Evolutionary conservation across 495 filamentous ascomycete genomes (phyloP).

Genomic region (Hypoxylon intermedium): DNA sequence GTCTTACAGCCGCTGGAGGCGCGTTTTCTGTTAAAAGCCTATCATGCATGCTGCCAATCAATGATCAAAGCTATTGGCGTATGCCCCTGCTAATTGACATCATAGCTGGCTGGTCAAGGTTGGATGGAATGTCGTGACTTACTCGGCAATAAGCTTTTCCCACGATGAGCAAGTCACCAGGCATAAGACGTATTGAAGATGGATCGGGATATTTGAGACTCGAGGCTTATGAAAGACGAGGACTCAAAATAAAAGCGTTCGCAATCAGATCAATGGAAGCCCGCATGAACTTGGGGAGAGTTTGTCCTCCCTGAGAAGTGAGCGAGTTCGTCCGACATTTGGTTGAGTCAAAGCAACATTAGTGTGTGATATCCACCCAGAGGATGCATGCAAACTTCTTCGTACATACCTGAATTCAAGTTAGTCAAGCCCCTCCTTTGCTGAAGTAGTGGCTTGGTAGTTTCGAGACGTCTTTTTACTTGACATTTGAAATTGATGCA

Average conservation of each 20-base stretch:
- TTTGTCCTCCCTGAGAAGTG: slow-evolving; percentile 24
- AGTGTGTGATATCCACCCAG: neutral
- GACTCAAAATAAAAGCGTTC: slow-evolving; percentile 1
- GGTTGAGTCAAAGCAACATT: too few species aligned
- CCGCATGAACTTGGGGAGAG: slow-evolving; percentile 22
- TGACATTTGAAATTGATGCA: neutral
- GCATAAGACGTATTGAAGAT: too few species aligned
- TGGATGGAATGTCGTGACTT: slow-evolving; percentile 13
- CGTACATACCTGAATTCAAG: neutral
- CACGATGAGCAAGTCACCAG: too few species aligned
- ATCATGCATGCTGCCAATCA: slow-evolving; percentile 15
- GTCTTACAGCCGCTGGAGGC: slow-evolving; percentile 28
- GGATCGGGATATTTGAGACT: too few species aligned
- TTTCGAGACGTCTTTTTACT: neutral
- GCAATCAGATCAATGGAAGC: slow-evolving; percentile 3
- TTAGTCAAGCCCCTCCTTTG: neutral
- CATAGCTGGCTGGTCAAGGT: slow-evolving; percentile 14
- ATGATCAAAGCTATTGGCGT: neutral
- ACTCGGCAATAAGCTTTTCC: neutral
- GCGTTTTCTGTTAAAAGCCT: neutral
- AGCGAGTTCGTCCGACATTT: slow-evolving; percentile 15
- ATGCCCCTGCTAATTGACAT: slow-evolving; percentile 26
- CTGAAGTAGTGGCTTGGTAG: neutral
- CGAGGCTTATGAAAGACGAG: too few species aligned
- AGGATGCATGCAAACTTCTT: neutral